Percentiles rank a stretch among this genome's conserved stretches.
phyloP scores from a whole-genome alignment of 2,329 filamentous ascomycete species.

The Hymenoscyphus fructigenus region DNA sequence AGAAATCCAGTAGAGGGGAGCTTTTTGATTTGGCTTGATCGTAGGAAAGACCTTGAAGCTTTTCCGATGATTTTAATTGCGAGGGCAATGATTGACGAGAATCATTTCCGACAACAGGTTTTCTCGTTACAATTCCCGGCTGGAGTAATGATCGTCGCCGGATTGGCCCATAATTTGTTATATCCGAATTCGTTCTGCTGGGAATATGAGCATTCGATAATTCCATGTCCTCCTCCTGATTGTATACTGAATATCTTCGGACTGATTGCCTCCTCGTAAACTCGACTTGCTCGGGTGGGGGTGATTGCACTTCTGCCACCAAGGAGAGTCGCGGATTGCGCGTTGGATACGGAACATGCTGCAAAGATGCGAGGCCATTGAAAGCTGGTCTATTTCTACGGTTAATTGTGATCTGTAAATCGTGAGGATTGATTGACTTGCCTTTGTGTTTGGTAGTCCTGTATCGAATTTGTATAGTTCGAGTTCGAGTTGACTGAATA shows the following conservation, averaged over 20 bases:
- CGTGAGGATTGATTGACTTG: conserved; percentile 1
- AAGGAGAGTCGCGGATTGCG: conserved; percentile 31
- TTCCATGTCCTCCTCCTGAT: conserved; percentile 12
- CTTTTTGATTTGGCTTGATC: conserved; percentile 18
- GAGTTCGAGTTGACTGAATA: not conserved
- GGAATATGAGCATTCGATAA: conserved; percentile 9
- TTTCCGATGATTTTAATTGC: conserved; percentile 18
- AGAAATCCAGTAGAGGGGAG: conserved; percentile 18
- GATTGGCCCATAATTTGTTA: conserved; percentile 31
- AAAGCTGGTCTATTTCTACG: conserved; percentile 16
- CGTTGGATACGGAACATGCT: conserved; percentile 21
- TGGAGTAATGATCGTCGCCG: conserved; percentile 34
- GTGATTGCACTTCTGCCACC: conserved; percentile 28
- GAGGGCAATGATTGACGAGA: conserved; percentile 23
- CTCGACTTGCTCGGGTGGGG: conserved; percentile 15
- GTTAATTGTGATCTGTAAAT: conserved; percentile 10
- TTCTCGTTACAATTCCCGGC: conserved; percentile 36
- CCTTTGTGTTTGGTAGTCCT: conserved; percentile 6
- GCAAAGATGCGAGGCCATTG: conserved; percentile 27
- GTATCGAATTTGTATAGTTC: not conserved
- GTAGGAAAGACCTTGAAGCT: conserved; percentile 22
- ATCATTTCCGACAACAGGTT: conserved; percentile 21
- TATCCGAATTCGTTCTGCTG: conserved; percentile 25
- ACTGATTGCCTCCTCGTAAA: conserved; percentile 4
- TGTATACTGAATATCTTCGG: conserved; percentile 8